Evolutionary conservation across 768 basidiomycete genomes (phyloP), one percentile per base, ranked within the genome.

Genomic region (Boletus barrowsii): DNA sequence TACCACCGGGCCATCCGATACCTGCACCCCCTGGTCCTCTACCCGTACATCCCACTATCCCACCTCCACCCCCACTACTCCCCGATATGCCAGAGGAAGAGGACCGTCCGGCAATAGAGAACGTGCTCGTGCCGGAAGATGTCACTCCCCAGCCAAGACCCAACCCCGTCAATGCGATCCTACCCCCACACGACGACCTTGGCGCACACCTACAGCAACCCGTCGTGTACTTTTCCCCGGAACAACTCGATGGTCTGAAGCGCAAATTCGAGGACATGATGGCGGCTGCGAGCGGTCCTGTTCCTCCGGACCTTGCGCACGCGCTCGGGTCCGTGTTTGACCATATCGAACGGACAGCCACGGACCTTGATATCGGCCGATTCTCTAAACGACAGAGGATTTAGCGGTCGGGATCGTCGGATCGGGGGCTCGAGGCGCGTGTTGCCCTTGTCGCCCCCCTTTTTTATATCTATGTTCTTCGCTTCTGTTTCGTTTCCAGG

Each of bases 261-360:
- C 64, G 64, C 30, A 68, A 64, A 39, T 70, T 70, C 17, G 70
- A 72, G 0, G 56, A 64, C 22, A 67, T 70, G 66, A 70, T 70
- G 64, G 39, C 20, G 7, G 67, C 62, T 10, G 69, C 69, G 18
- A 64, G 60, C 39, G 70, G 69, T 1, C 68, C 69, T 1, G 66
- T 72, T 4, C 40, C 68, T 15, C 69, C 68, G 8, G 64, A 70
- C 0, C 61, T 72, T 18, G 69, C 69, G 10, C 68, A 64, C n/a
- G 64, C 62, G 4, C 59, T 70, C 10, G 70, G 68, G 10, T 61
- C 70, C 13, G 70, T 70, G 14, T 72, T 70, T 26, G 66, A 72
- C 45, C 69, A 70, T 32, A 70, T 70, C 51, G 69, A 70, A 42
- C 66, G 64, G 47, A 68, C 70, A 20, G 59, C 54, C 26, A 58